Conservation (phyloP, 441 rosid species). For the Codiaeum variegatum region DNA sequence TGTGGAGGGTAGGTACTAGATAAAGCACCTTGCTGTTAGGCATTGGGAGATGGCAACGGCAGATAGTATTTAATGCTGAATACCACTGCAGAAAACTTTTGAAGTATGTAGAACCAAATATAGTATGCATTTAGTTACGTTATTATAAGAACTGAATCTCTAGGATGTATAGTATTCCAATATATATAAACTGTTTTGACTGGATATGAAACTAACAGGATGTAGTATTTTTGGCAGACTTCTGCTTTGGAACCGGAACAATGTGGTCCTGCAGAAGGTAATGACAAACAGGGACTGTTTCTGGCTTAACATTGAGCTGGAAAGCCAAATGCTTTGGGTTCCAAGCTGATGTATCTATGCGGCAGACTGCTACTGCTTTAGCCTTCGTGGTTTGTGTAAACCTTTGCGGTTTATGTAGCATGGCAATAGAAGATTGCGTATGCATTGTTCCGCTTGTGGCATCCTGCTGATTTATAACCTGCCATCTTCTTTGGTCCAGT, state of each 20-base stretch:
- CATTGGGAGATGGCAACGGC: background rate
- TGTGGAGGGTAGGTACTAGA: background rate
- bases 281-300: conserved; percentile 74
- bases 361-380: conserved; percentile 77
- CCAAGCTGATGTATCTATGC: conserved; percentile 81
- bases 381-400: conserved; percentile 46
- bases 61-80: background rate
- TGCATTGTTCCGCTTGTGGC: conserved; percentile 74
- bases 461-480: conserved; percentile 49
- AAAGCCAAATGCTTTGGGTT: conserved; percentile 90
- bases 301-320: conserved; percentile 77
- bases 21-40: background rate
- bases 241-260: conserved; percentile 63
- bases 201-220: background rate
- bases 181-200: background rate
- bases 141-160: conserved; percentile 6
- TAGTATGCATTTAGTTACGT: background rate
- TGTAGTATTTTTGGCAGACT: conserved; percentile 15
- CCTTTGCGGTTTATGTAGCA: conserved; percentile 43
- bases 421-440: conserved; percentile 82
- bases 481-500: conserved; percentile 34
- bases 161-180: background rate
- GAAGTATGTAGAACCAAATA: conserved; percentile 4
- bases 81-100: background rate
- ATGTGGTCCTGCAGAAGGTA: conserved; percentile 80